phyloP scores from a whole-genome alignment of 1,139 yeast genomes.

The Scheffersomyces quercinus region DNA sequence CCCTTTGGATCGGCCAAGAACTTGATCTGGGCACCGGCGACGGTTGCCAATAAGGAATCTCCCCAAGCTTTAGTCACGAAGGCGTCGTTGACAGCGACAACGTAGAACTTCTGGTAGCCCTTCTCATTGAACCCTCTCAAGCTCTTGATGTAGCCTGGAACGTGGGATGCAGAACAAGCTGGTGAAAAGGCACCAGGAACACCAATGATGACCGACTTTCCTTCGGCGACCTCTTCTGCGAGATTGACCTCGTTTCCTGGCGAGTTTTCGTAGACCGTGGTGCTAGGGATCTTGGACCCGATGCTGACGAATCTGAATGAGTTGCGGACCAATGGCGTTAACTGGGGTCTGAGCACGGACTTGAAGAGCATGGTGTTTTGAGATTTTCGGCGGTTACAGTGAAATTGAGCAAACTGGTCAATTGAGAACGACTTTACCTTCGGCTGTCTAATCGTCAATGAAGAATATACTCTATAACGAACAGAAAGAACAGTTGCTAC shows the following conservation, averaged over 20 bases:
- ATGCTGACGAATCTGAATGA: constrained; percentile 34
- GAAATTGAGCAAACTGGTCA: too few relatives aligned
- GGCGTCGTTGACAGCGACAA: constrained; percentile 82
- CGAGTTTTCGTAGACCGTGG: constrained; percentile 57
- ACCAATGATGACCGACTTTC: constrained; percentile 68
- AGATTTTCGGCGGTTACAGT: too few relatives aligned
- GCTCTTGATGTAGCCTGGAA: constrained; percentile 71
- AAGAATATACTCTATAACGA: too few relatives aligned
- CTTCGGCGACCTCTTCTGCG: constrained; percentile 51
- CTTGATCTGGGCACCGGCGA: constrained; percentile 41
- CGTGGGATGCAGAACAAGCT: constrained; percentile 75
- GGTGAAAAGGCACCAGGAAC: constrained; percentile 94
- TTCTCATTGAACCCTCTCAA: constrained; percentile 56
- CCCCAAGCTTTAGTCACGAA: constrained; percentile 86
- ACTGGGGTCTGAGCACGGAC: constrained; percentile 5
- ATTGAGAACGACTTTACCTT: too few relatives aligned
- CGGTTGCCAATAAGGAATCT: constrained; percentile 36
- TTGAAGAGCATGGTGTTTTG: constrained; percentile 4
- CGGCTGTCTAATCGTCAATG: too few relatives aligned
- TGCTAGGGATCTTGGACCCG: constrained; percentile 62
- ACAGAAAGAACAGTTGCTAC: too few relatives aligned
- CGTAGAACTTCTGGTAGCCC: constrained; percentile 61
- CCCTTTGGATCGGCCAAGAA: constrained; percentile 81
- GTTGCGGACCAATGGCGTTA: constrained; percentile 7
- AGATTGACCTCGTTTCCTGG: constrained; percentile 69